Base-by-base conservation (phyloP, 345 rosid species). In the Murraya koenigii region DNA sequence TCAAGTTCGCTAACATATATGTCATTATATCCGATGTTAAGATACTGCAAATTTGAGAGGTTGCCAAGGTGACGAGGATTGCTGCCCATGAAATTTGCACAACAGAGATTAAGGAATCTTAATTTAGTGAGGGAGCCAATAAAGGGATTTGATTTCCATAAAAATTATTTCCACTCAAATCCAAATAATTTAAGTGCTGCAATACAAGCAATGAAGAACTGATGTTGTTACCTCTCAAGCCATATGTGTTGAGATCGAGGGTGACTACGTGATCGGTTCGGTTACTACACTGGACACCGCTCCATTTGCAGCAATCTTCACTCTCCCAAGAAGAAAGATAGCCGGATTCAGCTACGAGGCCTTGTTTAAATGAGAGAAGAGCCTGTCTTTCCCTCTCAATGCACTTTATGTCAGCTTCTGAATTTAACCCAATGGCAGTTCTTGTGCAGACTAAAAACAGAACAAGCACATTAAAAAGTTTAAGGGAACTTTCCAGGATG, bases 111-210 rank as follows among this genome's bases (percentile, higher is more conserved):
- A 5, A 75, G 69, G 26, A 47, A 28, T 22, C 30, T 72, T 61
- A 89, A 56, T 1, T 61, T 77, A 33, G 2, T 55, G 17, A 89
- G 66, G 0, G 80, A 71, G 25, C 83, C 86, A 62, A 83, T 47
- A 22, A 83, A 85, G 92, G 92, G 52, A 88, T 71, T 32, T 14
- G 67, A 30, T 36, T 25, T 4, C 83, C 87, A 7, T 28, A 68
- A 66, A 89, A 87, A 52, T 85, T 81, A 55, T 84, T 84, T 22
- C 6, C 36, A 72, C 88, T 84, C 72, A 87, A 33, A 71, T 87
- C 89, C 30, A 89, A 61, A 9, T 83, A 80, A 30, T 39, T 77
- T 77, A 89, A 75, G 78, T 83, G 71, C 47, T 77, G 80, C 69
- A 87, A 81, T n/a, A 69, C 35, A 9, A 85, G 67, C 66, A 89